Conservation (phyloP, 805 yeast genomes). For the Millerozyma miso region DNA sequence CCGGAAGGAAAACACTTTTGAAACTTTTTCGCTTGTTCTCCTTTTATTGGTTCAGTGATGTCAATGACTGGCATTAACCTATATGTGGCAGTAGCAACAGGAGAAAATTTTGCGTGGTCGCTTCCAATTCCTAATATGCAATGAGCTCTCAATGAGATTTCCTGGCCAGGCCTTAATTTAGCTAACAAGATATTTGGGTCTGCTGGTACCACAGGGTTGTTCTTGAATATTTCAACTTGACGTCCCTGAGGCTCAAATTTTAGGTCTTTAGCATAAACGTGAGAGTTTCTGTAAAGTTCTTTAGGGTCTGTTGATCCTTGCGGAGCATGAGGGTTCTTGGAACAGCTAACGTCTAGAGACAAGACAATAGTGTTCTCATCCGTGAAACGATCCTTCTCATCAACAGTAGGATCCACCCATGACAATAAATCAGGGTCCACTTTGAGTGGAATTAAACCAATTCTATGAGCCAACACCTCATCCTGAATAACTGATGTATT, state of each 20-base stretch:
- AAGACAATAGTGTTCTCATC: constrained; percentile 88
- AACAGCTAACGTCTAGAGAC: constrained; percentile 75
- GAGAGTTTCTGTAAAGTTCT: constrained; percentile 76
- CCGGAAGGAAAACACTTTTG: constrained; percentile 92
- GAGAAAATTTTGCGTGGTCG: constrained; percentile 97
- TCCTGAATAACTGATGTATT: constrained; percentile 97
- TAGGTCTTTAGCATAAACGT: constrained; percentile 85
- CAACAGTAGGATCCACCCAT: constrained; percentile 71
- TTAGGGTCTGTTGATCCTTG: constrained; percentile 76
- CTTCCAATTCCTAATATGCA: constrained; percentile 88
- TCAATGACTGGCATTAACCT: constrained; percentile 86
- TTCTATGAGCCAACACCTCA: constrained; percentile 93
- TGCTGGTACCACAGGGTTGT: constrained; percentile 64
- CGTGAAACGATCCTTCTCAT: constrained; percentile 64
- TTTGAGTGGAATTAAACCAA: constrained; percentile 86
- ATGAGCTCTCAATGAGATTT: constrained; percentile 83
- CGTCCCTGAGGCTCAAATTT: constrained; percentile 89
- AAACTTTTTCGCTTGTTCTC: constrained; percentile 72
- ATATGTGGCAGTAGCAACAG: constrained; percentile 95
- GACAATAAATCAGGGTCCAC: constrained; percentile 84
- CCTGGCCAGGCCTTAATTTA: constrained; percentile 95
- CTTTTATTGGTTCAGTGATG: constrained; percentile 68
- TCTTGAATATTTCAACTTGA: constrained; percentile 68
- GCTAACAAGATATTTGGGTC: constrained; percentile 90
- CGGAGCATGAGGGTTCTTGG: constrained; percentile 80